phyloP scores from a whole-genome alignment of 2,329 filamentous ascomycete species.

The Calonectria crousiana region DNA sequence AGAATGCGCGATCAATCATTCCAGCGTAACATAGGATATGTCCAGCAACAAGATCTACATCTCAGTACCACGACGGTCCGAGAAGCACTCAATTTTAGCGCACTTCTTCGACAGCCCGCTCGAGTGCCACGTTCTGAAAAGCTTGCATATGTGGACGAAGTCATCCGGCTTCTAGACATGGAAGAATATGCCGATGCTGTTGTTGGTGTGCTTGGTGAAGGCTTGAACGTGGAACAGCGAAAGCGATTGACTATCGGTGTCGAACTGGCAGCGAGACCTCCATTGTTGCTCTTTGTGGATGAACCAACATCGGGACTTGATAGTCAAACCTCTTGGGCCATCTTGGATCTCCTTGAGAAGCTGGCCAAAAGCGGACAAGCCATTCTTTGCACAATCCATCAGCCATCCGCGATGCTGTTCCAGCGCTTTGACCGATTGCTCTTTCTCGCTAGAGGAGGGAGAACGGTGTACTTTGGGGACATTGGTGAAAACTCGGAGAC shows the following conservation, averaged over 20 bases:
- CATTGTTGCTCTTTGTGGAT: slow-evolving; percentile 89
- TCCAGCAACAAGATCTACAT: slow-evolving; percentile 93
- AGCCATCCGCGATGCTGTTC: slow-evolving; percentile 95
- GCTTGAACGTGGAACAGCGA: slow-evolving; percentile 77
- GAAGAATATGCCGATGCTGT: slow-evolving; percentile 89
- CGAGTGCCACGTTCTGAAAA: slow-evolving; percentile 80
- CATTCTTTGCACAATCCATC: slow-evolving; percentile 95
- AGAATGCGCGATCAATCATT: slow-evolving; percentile 81
- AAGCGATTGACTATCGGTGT: slow-evolving; percentile 93
- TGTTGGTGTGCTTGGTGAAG: slow-evolving; percentile 90
- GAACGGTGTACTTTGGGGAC: slow-evolving; percentile 84
- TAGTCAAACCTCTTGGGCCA: slow-evolving; percentile 92
- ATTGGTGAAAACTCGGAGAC: slow-evolving; percentile 78
- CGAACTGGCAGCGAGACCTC: slow-evolving; percentile 93
- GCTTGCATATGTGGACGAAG: slow-evolving; percentile 88
- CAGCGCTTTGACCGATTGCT: slow-evolving; percentile 88
- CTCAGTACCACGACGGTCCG: slow-evolving; percentile 86
- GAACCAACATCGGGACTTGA: slow-evolving; percentile 95
- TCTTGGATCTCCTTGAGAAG: slow-evolving; percentile 88
- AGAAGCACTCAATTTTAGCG: slow-evolving; percentile 88
- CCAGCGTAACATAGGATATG: slow-evolving; percentile 92
- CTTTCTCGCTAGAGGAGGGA: slow-evolving; percentile 80
- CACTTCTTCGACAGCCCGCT: slow-evolving; percentile 84
- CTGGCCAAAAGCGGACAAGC: slow-evolving; percentile 90
- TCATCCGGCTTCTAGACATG: slow-evolving; percentile 93